Percentiles rank a stretch among this genome's conserved stretches.
Conservation (phyloP, 495 filamentous ascomycete species). For the Hyaloscypha bicolor region DNA sequence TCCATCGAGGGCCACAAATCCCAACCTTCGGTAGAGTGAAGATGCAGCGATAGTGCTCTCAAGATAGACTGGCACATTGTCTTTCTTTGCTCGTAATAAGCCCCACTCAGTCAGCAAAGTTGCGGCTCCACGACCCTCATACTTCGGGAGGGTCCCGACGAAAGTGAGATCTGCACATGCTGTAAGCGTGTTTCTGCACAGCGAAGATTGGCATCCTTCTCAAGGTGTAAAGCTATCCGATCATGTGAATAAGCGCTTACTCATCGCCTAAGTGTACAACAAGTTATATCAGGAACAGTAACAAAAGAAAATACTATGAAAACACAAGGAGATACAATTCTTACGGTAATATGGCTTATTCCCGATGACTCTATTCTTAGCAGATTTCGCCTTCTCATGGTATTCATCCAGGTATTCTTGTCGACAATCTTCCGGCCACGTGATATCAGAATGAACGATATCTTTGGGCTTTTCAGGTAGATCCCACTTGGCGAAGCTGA, state of each 20-base stretch:
- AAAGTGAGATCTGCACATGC: conserved; percentile 42
- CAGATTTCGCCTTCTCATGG: conserved; percentile 35
- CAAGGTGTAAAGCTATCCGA: not conserved
- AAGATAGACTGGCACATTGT: conserved; percentile 43
- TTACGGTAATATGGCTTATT: conserved; percentile 37
- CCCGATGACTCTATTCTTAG: conserved; percentile 35
- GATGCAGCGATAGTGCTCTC: conserved; percentile 46
- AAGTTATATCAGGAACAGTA: not conserved
- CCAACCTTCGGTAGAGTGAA: conserved; percentile 43
- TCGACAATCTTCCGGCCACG: conserved; percentile 39
- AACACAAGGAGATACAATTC: conserved; percentile 17
- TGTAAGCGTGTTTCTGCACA: conserved; percentile 6
- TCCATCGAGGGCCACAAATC: conserved; percentile 36
- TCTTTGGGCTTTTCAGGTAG: conserved; percentile 31
- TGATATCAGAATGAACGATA: conserved; percentile 28
- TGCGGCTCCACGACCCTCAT: conserved; percentile 45
- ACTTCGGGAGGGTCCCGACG: conserved; percentile 44
- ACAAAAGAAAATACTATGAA: not conserved
- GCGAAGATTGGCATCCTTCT: not conserved
- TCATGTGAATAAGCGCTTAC: not conserved
- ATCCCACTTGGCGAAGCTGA: conserved; percentile 46
- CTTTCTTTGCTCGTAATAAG: conserved; percentile 38
- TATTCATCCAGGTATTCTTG: conserved; percentile 40
- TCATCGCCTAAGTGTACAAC: not conserved
- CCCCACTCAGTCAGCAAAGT: conserved; percentile 39